Conservation (phyloP, 495 filamentous ascomycete genomes). For the Penicillium mononematosum region DNA sequence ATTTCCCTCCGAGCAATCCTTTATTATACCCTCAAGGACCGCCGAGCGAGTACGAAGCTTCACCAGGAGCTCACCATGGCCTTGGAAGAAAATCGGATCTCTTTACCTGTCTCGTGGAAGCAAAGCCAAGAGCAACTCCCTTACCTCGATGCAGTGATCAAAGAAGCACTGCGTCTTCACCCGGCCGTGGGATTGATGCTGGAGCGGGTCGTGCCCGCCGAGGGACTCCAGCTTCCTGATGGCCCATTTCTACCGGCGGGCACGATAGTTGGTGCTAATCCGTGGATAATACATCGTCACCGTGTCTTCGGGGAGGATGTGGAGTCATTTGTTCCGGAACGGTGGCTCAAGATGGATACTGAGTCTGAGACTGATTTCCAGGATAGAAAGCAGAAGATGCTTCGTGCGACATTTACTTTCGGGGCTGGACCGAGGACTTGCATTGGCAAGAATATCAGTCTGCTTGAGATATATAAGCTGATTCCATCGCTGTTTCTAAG, state of each 20-base stretch:
- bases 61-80: conserved; percentile 37
- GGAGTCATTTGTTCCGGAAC: conserved; percentile 51
- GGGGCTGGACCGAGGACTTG: conserved; percentile 63
- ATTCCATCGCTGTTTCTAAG: conserved; percentile 62
- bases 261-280: conserved; percentile 58
- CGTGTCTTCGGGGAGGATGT: conserved; percentile 17
- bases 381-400: conserved; percentile 22
- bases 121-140: conserved; percentile 48
- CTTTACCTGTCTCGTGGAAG: conserved; percentile 28
- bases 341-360: conserved; percentile 45
- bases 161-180: conserved; percentile 65
- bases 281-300: conserved; percentile 25
- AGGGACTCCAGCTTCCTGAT: conserved; percentile 39
- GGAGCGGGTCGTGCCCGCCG: conserved; percentile 44
- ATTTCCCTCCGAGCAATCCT: conserved; percentile 44
- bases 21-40: neutral
- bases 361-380: conserved; percentile 39
- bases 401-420: conserved; percentile 41
- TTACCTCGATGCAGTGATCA: conserved; percentile 65
- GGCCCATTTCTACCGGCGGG: conserved; percentile 58
- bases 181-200: conserved; percentile 59
- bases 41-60: conserved; percentile 16
- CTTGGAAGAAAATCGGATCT: conserved; percentile 41
- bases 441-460: conserved; percentile 70
- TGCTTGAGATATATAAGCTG: conserved; percentile 78